Conservation (phyloP, 371 early-diverging fungal genomes). For the Dichotomocladium elegans region DNA sequence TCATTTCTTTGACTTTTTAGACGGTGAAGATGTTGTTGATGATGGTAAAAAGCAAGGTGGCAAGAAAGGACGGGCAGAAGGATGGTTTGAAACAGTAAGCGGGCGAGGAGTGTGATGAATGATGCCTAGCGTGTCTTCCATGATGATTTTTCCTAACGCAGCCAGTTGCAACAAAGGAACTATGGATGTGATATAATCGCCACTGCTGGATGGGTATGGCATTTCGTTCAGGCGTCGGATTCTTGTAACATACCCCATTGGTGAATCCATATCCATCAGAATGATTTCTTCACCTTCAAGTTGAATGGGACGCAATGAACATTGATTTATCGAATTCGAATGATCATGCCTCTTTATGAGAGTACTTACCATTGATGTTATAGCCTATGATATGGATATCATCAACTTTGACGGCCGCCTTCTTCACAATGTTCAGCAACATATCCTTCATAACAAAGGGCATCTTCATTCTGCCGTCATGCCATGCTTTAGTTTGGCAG, state of each 20-base stretch:
- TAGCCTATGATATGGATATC: slow-evolving; percentile 6
- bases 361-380: slow-evolving; percentile 10
- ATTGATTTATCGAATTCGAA: neutral
- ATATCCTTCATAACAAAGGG: slow-evolving; percentile 9
- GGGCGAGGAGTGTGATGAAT: neutral
- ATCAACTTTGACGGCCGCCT: neutral
- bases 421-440: slow-evolving; percentile 1
- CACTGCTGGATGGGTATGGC: neutral
- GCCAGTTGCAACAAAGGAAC: slow-evolving; percentile 7
- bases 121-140: neutral
- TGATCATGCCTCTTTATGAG: neutral
- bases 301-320: too few species aligned
- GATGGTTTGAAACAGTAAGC: slow-evolving; percentile 1
- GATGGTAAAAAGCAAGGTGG: too few species aligned
- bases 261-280: slow-evolving; percentile 5
- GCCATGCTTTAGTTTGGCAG: slow-evolving; percentile 2
- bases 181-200: slow-evolving; percentile 1
- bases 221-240: neutral
- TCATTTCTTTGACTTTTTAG: too few species aligned
- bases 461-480: slow-evolving; percentile 6
- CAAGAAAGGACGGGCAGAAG: too few species aligned
- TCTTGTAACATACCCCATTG: slow-evolving; percentile 2
- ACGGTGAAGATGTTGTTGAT: too few species aligned
- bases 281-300: slow-evolving; percentile 4
- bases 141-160: neutral